Percentiles rank a stretch among this genome's conserved stretches.
Evolutionary conservation across 2,329 filamentous ascomycete species (phyloP).

Genomic region (Epichloe festucae): DNA sequence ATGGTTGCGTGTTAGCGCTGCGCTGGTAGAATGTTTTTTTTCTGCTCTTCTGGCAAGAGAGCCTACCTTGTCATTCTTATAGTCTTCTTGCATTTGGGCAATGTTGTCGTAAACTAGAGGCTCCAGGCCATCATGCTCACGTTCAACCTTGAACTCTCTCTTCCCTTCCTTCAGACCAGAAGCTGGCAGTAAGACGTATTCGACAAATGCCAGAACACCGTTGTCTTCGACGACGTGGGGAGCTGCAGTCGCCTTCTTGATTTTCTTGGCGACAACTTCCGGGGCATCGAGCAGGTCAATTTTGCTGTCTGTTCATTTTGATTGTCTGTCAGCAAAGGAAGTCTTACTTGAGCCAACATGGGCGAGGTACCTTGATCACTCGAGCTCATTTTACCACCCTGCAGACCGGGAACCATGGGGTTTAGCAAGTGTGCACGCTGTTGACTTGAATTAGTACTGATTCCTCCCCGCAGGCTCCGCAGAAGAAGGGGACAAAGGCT

Average conservation of each 20-base stretch:
- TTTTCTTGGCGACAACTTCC: conserved; percentile 66
- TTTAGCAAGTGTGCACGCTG: conserved; percentile 31
- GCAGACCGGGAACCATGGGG: conserved; percentile 80
- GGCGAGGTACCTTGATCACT: conserved; percentile 44
- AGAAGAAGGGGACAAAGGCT: neutral
- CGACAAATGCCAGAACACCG: conserved; percentile 73
- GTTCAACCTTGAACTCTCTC: conserved; percentile 54
- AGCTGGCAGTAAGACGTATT: conserved; percentile 74
- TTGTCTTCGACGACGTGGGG: conserved; percentile 73
- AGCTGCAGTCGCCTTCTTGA: conserved; percentile 70
- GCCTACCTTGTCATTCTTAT: conserved; percentile 60
- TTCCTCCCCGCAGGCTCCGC: neutral
- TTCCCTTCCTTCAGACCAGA: conserved; percentile 45
- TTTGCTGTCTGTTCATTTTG: conserved; percentile 51
- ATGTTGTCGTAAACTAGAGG: conserved; percentile 71
- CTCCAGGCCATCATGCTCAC: conserved; percentile 51
- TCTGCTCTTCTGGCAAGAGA: neutral
- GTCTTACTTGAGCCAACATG: neutral
- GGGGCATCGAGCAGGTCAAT: conserved; percentile 81
- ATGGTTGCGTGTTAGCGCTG: neutral
- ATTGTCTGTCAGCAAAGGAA: neutral
- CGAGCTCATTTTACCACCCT: conserved; percentile 77
- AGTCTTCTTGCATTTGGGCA: conserved; percentile 65
- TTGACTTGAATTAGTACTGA: neutral
- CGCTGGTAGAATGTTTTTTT: accelerated